Base-by-base conservation (phyloP, 2,329 filamentous ascomycete genomes). In the Trichoderma arundinaceum region DNA sequence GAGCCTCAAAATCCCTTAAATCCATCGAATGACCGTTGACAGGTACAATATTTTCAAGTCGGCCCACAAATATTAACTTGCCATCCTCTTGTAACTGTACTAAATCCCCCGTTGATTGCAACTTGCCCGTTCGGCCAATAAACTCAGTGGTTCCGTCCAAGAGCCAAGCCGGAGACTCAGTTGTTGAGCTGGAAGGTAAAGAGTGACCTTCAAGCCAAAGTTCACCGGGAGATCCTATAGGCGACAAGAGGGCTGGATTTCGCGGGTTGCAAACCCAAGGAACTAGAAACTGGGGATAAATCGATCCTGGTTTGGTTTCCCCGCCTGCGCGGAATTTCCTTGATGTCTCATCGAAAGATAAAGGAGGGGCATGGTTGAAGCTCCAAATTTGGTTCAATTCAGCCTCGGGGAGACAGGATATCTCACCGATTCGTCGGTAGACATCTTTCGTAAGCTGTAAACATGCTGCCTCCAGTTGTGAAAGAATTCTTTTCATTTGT, bases 181-280 rank as follows among this genome's bases (percentile, higher is more conserved):
- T 52, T 5, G 32, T 15, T 35, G 33, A 28, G 5, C 15, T 19
- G 7, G 28, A n/a, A 6, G 38, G 13, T 8, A 58, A 19, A 28
- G 7, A 17, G 10, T 17, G 38, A 4, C 57, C 57, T 60, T 60
- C 57, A 33, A 60, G 43, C 57, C 57, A 60, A 35, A 60, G 57
- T 15, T 60, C 57, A 51, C 57, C 57, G 10, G 32, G 19, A 13
- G 19, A 44, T 1, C 57, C 57, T 13, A 60, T 49, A 13, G 57
- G 57, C 7, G 57, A 49, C 35, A 60, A 33, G 32, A 58, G 54
- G 10, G 54, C 39, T 7, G 54, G 41, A 10, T 43, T 58, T 44
- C 35, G 22, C 28, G 54, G 54, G 10, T 43, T 22, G 38, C 54
- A 58, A 8, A 58, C 54, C 54, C 54, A 58, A 28, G 54, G 41